Evolutionary conservation across 139 green algal species (phyloP).

Genomic region (Chlorella vulgaris): DNA sequence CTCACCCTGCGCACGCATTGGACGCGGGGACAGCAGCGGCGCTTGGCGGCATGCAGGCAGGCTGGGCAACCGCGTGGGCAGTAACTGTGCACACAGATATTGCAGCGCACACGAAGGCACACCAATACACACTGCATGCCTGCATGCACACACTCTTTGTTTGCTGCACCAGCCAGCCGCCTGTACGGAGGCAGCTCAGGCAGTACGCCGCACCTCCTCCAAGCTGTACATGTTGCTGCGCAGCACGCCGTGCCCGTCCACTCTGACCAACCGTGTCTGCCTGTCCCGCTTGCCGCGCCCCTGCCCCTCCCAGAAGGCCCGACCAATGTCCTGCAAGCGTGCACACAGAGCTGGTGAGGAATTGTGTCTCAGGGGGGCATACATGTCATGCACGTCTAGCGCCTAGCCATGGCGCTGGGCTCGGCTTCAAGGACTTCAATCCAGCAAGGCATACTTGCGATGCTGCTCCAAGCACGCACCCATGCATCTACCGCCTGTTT

Average conservation of each 20-base stretch:
- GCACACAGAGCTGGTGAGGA: no score
- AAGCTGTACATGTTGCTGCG: constrained; percentile 67
- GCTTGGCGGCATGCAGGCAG: not conserved
- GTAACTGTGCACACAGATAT: not conserved
- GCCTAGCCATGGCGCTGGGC: no score
- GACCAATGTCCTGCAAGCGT: constrained; percentile 55
- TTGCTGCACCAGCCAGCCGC: no score
- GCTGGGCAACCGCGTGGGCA: not conserved
- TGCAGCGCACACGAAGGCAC: not conserved
- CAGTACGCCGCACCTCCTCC: constrained; percentile 30
- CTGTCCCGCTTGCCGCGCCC: constrained; percentile 28
- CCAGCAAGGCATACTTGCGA: no score
- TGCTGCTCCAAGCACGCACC: no score
- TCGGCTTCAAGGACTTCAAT: no score
- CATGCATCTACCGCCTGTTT: not conserved
- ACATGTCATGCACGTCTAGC: no score
- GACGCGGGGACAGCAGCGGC: not conserved
- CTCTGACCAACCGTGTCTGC: constrained; percentile 21
- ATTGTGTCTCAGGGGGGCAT: no score
- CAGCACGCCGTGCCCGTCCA: constrained; percentile 55
- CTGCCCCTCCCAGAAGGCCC: constrained; percentile 42
- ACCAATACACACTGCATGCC: not conserved
- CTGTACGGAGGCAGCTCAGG: no score
- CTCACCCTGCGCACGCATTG: constrained; percentile 19
- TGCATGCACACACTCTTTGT: no score